A percentile compares a stretch with the other conserved stretches of the same genome.
phyloP scores from a whole-genome alignment of 371 early-diverging fungal species.

The Mucor lusitanicus region DNA sequence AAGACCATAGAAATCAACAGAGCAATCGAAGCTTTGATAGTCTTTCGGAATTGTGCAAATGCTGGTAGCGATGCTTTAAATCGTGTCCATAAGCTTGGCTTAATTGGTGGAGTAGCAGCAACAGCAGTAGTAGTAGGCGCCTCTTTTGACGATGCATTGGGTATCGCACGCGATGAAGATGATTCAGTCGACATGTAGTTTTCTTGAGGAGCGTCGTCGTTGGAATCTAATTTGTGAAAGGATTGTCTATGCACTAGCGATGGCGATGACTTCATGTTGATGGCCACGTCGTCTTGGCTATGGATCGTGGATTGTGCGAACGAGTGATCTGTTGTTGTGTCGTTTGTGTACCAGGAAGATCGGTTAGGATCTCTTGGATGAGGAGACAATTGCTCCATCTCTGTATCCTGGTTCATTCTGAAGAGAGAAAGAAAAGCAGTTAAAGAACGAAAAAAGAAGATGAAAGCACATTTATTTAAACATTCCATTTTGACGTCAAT shows the following conservation, averaged over 20 bases:
- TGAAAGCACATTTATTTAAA: neutral
- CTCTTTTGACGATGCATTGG: neutral
- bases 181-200: neutral
- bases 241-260: neutral
- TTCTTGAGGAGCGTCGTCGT: neutral
- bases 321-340: neutral
- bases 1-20: conserved; percentile 31
- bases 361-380: neutral
- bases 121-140: neutral
- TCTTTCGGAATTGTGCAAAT: conserved; percentile 33
- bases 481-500: neutral
- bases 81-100: neutral
- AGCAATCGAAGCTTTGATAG: conserved; percentile 36
- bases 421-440: neutral
- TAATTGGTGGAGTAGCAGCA: neutral
- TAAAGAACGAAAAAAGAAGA: neutral
- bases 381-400: neutral
- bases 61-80: conserved; percentile 18
- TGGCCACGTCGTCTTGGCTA: neutral
- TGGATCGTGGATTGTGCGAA: neutral
- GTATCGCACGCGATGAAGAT: neutral
- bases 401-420: neutral
- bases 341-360: conserved; percentile 1
- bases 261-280: neutral
- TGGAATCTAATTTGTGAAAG: neutral